Evolutionary conservation across 495 filamentous ascomycete genomes (phyloP), one percentile per base, ranked within the genome.

Genomic region (Trichoderma asperelloides): DNA sequence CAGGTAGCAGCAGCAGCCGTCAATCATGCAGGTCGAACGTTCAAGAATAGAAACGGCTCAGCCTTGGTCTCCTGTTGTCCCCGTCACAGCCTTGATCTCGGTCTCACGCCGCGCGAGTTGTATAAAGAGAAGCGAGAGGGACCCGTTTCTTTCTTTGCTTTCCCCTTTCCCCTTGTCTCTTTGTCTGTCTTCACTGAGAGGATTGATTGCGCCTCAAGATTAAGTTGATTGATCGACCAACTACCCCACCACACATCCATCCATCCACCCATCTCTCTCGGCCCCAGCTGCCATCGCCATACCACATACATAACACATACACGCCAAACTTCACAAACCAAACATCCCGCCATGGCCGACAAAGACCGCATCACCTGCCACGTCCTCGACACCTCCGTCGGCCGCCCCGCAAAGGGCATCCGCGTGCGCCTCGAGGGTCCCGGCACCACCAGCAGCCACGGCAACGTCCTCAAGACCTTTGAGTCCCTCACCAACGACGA

Each of bases 401-500:
- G 86, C 69, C 79, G 78, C 65, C 91, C 90, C 63, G 91, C 91
- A 43, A 85, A 86, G 43, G 88, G 89, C 68, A 90, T 96, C 75
- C 89, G 87, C 76, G 92, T 96, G 76, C 88, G 88, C 73, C 77
- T 89, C 33, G 84, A 87, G 49, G 91, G 90, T 49, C 84, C 81
- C 12, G 88, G 89, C 37, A 85, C 84, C 37, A 80, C 90, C 69
- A 75, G 66, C 69, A 63, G 69, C 27, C 68, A 70, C 57, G 69
- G 77, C 37, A 67, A 74, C 28, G 72, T 78, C 30, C 78, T 79
- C 64, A 90, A 88, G 78, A 85, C 81, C 51, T 84, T 84, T 66
- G 79, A 82, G 68, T 88, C 86, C 30, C 81, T 77, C 9, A 98
- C 95, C 66, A 89, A 96, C 79, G 79, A 85, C 69, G 95, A 98